Conservation (phyloP, 176 grass and related monocot genomes). For the Ensete glaucum region DNA sequence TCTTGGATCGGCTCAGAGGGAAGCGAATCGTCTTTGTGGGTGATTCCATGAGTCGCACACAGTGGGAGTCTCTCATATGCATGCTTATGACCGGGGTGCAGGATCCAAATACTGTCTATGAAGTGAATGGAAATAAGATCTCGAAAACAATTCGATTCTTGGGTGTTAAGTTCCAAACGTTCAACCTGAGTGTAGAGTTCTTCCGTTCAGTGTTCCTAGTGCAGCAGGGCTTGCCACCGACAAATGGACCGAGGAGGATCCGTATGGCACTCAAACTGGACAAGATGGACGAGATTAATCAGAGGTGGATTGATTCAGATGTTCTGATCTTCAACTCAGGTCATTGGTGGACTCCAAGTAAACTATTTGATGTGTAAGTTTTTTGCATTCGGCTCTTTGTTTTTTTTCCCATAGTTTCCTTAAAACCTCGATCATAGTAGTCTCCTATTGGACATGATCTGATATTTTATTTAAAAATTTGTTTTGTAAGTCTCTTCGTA, state of each 20-base stretch:
- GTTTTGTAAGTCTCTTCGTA: no score
- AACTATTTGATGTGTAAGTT: constrained; percentile 97
- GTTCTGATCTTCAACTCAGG: constrained; percentile 95
- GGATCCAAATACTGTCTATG: constrained; percentile 61
- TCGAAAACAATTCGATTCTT: constrained; percentile 87
- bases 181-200: constrained; percentile 82
- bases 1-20: constrained; percentile 61
- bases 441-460: no score
- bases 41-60: constrained; percentile 90
- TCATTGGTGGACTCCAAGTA: constrained; percentile 96
- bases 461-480: no score
- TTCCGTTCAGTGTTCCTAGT: constrained; percentile 80
- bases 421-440: no score
- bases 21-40: constrained; percentile 87
- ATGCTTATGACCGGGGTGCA: constrained; percentile 87
- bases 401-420: background rate
- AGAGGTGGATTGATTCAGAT: constrained; percentile 59
- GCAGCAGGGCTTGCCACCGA: constrained; percentile 51
- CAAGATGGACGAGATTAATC: constrained; percentile 62
- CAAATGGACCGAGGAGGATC: constrained; percentile 41
- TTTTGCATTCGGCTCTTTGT: background rate
- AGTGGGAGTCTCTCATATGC: constrained; percentile 98
- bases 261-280: constrained; percentile 60
- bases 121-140: constrained; percentile 87
- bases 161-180: constrained; percentile 76